Evolutionary conservation across 305 asterid species (phyloP), one percentile per base, ranked within the genome.

Genomic region (Vinca major): DNA sequence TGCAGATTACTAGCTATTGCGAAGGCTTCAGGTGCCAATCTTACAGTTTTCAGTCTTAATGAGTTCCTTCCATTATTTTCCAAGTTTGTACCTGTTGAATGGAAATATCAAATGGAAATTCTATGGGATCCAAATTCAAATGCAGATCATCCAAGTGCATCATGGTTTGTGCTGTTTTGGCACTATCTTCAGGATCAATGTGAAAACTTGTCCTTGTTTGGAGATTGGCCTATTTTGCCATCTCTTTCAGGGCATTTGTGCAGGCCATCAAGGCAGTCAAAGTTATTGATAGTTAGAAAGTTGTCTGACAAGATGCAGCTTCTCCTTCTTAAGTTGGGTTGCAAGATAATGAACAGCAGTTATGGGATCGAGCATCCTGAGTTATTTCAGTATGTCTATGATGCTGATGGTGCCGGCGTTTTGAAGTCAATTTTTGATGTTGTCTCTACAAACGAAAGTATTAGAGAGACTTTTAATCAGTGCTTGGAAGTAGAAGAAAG

Each of bases 161-260:
- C 88, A 73, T 92, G 98, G 98, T 87, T 90, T 80, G 72, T 55
- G 70, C 90, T 87, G 69, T 92, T 92, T 70, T 92, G 98, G 98
- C 86, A 64, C 67, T 92, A 90, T 80, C 91, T 92, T 74, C 67
- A 67, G 47, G 83, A 82, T 74, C 85, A 85, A 57, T 87, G 96
- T 80, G 82, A 74, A 68, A 84, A 81, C 60, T 80, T 92, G 75
- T 85, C 91, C 76, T 71, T 77, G 44, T 90, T 92, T 77, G 90
- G 86, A 72, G 96, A 92, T 69, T 92, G 97, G 97, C 98, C 98
- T 67, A 90, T 92, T 75, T 79, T 92, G 63, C 98, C 98, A 69
- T 86, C 94, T 21, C 79, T 74, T 60, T 79, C 87, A 43, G 96
- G 97, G 69, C 90, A 90, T 79, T 63, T 92, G 79, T 86, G 82